Evolutionary conservation across 1,139 yeast genomes (phyloP).

Genomic region (Nadsonia starkeyi-henricii): DNA sequence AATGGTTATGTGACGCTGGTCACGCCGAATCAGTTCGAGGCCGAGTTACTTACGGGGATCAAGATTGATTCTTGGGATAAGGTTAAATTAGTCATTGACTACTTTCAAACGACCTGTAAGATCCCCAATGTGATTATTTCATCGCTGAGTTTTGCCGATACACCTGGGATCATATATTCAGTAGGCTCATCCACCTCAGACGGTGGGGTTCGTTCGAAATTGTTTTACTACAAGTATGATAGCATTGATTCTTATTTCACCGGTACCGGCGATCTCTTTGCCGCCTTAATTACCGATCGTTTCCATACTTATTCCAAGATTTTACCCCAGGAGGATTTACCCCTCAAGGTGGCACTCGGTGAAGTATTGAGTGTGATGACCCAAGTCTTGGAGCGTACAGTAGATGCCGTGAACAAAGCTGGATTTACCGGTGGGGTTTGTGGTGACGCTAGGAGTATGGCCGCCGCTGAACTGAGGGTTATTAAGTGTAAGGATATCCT

Average conservation of each 20-base stretch:
- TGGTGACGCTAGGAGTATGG: conserved; percentile 18
- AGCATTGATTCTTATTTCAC: conserved; percentile 62
- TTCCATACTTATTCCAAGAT: conserved; percentile 24
- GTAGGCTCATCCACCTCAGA: conserved; percentile 33
- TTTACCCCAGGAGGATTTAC: conserved; percentile 4
- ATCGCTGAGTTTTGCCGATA: conserved; percentile 28
- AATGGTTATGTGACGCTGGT: conserved; percentile 45
- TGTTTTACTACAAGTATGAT: conserved; percentile 36
- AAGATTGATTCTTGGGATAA: conserved; percentile 30
- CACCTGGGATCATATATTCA: conserved; percentile 30
- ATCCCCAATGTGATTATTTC: conserved; percentile 61
- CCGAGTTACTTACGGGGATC: conserved; percentile 53
- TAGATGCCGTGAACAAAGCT: conserved; percentile 10
- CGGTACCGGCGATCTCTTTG: conserved; percentile 87
- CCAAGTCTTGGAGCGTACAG: conserved; percentile 15
- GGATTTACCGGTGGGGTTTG: conserved; percentile 12
- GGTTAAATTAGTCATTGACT: conserved; percentile 34
- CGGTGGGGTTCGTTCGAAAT: conserved; percentile 9
- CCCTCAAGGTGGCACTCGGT: conserved; percentile 13
- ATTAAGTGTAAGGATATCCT: conserved; percentile 15
- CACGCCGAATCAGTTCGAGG: conserved; percentile 88
- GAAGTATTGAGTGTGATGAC: conserved; percentile 17
- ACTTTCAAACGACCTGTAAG: conserved; percentile 35
- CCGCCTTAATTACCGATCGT: conserved; percentile 61
- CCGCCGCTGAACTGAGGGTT: conserved; percentile 16